Percentiles rank a stretch among this genome's conserved stretches.
Evolutionary conservation across 805 yeast species (phyloP).

Genomic region (Lachancea fermentati): DNA sequence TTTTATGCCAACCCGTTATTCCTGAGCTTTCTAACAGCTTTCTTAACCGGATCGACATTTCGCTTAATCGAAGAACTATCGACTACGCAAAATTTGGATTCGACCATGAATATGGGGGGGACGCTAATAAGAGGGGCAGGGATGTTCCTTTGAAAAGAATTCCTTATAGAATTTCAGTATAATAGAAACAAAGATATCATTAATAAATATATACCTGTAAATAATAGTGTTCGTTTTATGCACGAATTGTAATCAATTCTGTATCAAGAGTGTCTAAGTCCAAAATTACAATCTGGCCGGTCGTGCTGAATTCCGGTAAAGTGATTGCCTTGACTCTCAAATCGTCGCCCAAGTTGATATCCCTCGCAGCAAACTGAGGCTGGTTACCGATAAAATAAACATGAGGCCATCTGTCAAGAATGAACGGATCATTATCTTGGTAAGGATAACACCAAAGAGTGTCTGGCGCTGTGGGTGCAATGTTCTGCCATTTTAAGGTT

Average conservation of each 20-base stretch:
- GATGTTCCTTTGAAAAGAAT: constrained; percentile 40
- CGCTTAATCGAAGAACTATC: constrained; percentile 35
- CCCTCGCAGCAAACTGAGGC: constrained; percentile 47
- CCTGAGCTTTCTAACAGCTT: constrained; percentile 56
- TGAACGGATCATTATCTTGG: constrained; percentile 71
- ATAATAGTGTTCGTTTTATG: constrained; percentile 9
- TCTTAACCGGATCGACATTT: constrained; percentile 60
- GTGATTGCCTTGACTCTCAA: constrained; percentile 50
- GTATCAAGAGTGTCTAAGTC: constrained; percentile 54
- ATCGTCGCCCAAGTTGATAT: constrained; percentile 34
- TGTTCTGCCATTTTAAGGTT: constrained; percentile 76
- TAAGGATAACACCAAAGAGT: constrained; percentile 89
- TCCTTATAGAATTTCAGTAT: too few species aligned
- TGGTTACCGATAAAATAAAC: constrained; percentile 87
- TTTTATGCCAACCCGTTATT: constrained; percentile 65
- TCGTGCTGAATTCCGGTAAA: constrained; percentile 63
- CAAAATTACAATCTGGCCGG: constrained; percentile 60
- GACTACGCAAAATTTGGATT: constrained; percentile 47
- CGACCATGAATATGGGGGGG: constrained; percentile 56
- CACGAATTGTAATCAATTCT: constrained; percentile 38
- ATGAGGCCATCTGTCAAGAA: constrained; percentile 75
- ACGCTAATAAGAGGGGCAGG: constrained; percentile 47
- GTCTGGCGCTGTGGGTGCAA: constrained; percentile 94
- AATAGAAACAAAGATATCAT: too few species aligned
- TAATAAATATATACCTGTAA: constrained; percentile 5